Percentiles rank a stretch among this genome's conserved stretches.
phyloP scores from a whole-genome alignment of 179 eudicot species.

The Patellifolia procumbens region DNA sequence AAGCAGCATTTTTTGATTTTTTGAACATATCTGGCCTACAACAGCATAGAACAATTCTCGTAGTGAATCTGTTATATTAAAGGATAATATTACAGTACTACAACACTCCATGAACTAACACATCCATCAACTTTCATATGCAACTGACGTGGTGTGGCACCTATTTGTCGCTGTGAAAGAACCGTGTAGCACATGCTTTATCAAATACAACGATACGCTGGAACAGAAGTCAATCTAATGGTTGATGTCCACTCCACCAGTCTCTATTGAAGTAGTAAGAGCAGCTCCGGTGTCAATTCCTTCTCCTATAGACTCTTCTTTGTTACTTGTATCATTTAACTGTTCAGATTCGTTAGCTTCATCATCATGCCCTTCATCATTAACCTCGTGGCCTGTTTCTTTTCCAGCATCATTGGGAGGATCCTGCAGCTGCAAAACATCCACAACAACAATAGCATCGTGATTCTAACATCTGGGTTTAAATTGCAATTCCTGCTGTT shows the following conservation, averaged over 20 bases:
- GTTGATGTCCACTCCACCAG: not conserved
- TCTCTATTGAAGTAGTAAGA: not conserved
- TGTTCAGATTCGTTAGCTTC: slow-evolving; percentile 14
- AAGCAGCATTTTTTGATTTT: too few relatives aligned
- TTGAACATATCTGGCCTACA: too few relatives aligned
- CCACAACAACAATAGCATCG: slow-evolving; percentile 7
- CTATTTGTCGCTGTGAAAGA: too few relatives aligned
- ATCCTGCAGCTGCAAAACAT: slow-evolving; percentile 56
- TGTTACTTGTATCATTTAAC: slow-evolving; percentile 3
- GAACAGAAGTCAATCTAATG: not conserved
- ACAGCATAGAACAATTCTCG: too few relatives aligned
- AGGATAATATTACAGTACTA: too few relatives aligned
- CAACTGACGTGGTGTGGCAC: too few relatives aligned
- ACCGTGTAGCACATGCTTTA: too few relatives aligned
- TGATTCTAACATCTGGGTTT: not conserved
- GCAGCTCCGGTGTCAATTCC: slow-evolving; percentile 26
- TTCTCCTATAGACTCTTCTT: slow-evolving; percentile 33
- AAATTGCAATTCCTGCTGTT: not conserved
- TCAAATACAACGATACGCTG: not conserved
- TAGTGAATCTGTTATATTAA: too few relatives aligned
- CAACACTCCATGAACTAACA: too few relatives aligned
- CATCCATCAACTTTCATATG: too few relatives aligned
- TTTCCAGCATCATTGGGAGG: slow-evolving; percentile 36
- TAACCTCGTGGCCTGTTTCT: slow-evolving; percentile 10
- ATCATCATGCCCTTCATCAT: slow-evolving; percentile 1